Evolutionary conservation across 2,329 filamentous ascomycete species (phyloP).

Genomic region (Colletotrichum higginsianum): DNA sequence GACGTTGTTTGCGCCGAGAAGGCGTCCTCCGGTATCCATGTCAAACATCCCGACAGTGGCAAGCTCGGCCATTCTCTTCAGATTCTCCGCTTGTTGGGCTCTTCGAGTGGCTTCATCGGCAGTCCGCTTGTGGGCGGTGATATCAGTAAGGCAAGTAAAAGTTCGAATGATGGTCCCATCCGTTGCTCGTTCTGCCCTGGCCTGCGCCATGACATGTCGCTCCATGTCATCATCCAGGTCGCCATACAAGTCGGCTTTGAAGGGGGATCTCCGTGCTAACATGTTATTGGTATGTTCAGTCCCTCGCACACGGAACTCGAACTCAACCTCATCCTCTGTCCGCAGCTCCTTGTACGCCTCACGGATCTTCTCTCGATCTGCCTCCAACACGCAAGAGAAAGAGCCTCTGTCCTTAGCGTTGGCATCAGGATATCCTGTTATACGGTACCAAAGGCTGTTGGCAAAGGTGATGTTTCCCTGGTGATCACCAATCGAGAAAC

Average conservation of each 20-base stretch:
- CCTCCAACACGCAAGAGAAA: slow-evolving; percentile 61
- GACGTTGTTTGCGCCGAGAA: slow-evolving; percentile 66
- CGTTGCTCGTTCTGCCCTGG: slow-evolving; percentile 61
- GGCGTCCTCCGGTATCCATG: slow-evolving; percentile 64
- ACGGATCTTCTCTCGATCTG: slow-evolving; percentile 59
- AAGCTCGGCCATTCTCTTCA: slow-evolving; percentile 68
- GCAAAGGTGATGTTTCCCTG: slow-evolving; percentile 78
- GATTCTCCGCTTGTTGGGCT: slow-evolving; percentile 66
- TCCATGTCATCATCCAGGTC: slow-evolving; percentile 52
- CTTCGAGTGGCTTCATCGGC: slow-evolving; percentile 64
- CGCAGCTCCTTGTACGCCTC: slow-evolving; percentile 60
- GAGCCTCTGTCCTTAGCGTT: slow-evolving; percentile 54
- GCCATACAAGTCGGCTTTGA: slow-evolving; percentile 45
- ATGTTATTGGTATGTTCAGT: slow-evolving; percentile 29
- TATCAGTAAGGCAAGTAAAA: slow-evolving; percentile 66
- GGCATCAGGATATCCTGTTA: slow-evolving; percentile 61
- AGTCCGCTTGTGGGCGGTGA: slow-evolving; percentile 65
- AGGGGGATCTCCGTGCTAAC: slow-evolving; percentile 35
- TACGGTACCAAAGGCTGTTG: slow-evolving; percentile 76
- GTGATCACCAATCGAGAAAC: slow-evolving; percentile 79
- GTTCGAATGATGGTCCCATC: slow-evolving; percentile 62
- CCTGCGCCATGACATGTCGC: slow-evolving; percentile 63
- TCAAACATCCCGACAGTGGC: slow-evolving; percentile 71
- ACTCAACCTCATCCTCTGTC: slow-evolving; percentile 56
- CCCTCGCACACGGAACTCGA: slow-evolving; percentile 62